Evolutionary conservation across 2,329 filamentous ascomycete species (phyloP), one percentile per base, ranked within the genome.

Genomic region (Talaromyces sp.): DNA sequence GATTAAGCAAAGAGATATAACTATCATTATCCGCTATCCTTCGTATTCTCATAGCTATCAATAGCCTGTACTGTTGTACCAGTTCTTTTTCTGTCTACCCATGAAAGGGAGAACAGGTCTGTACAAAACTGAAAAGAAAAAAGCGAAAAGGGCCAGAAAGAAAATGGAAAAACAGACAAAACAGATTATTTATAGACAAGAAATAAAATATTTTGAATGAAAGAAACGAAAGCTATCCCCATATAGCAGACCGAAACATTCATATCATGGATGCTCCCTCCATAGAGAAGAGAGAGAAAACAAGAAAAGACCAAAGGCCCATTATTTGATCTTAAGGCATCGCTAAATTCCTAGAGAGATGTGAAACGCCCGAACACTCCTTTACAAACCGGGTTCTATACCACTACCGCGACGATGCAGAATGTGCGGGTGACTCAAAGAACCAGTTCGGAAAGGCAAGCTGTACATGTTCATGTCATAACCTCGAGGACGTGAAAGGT

Each of bases 381-480:
- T 52, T 58, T 48, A 59, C 28, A 56, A 45, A 15, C n/a, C 37
- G 10, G 43, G 45, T 3, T 22, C 53, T 21, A 39, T 19, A 19
- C 17, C 39, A 28, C 40, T 51, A 39, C 53, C 50, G 15, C 28
- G 50, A 17, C 22, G 58, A 31, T 52, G 58, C n/a, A 58, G 40
- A 21, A 60, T 25, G 48, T 68, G 64, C 6, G 66, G 66, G 56
- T 70, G 70, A 15, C 66, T 67, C 28, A 72, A 53, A 1, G 66
- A 73, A 22, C 69, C 70, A 13, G 65, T 68, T 36, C 68, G 70
- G 59, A 72, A 72, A 13, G 69, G 62, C 31, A 59, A 28, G 21
- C 13, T 45, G 11, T 33, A 37, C 52, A 59, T 59, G 46, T 45
- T 43, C n/a, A 56, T 39, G 7, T 59, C 53, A 11, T 56, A 21